Percentiles rank a stretch among this genome's conserved stretches.
Evolutionary conservation across 148 eudicot genomes (phyloP).

Genomic region (Fagopyrum tataricum): DNA sequence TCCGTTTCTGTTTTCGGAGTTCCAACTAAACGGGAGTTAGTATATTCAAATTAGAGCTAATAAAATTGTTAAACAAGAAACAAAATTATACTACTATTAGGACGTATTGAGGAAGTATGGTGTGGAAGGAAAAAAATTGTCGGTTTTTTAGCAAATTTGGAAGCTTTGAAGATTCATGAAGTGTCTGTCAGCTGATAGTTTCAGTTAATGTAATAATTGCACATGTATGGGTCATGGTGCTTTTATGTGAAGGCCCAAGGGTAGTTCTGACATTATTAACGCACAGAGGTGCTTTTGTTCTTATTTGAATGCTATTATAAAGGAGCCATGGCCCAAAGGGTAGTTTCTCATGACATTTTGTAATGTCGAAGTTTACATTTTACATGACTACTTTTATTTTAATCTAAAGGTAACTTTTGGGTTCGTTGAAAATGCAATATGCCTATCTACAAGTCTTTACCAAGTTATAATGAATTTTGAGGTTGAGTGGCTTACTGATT

Average conservation of each 20-base stretch:
- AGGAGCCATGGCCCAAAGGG: background rate
- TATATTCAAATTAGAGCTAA: too few species aligned
- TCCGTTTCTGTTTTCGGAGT: too few species aligned
- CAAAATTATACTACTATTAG: background rate
- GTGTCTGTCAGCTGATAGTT: background rate
- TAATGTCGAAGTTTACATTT: background rate
- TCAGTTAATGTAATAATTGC: background rate
- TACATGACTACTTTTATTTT: background rate
- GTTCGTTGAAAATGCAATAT: background rate
- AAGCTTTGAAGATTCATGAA: background rate
- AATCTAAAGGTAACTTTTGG: background rate
- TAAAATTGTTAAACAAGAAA: background rate
- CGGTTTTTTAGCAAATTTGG: background rate
- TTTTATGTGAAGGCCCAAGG: background rate
- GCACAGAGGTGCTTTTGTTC: background rate
- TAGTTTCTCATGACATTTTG: background rate
- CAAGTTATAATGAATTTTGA: background rate
- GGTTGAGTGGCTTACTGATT: background rate
- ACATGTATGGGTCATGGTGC: slow-evolving; percentile 5
- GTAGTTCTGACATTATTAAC: background rate
- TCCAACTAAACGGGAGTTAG: too few species aligned
- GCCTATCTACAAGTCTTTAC: background rate
- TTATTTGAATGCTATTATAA: background rate
- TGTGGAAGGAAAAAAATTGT: background rate
- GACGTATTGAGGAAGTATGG: background rate